Evolutionary conservation across 805 yeast genomes (phyloP), one percentile per base, ranked within the genome.

Genomic region (Ogataea naganishii): DNA sequence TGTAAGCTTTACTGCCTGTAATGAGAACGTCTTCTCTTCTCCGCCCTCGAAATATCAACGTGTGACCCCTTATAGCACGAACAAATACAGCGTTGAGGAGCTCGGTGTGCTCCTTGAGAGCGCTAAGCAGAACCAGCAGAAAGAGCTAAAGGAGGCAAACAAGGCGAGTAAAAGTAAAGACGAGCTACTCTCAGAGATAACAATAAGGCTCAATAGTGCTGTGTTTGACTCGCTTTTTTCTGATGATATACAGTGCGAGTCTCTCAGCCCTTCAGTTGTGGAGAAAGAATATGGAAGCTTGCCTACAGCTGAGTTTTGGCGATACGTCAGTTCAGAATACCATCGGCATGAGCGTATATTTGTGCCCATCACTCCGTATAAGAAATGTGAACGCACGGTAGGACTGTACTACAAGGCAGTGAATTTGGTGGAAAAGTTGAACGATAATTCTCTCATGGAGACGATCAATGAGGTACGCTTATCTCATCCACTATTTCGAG

Each of bases 241-340:
- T 14, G 14, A 25, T 18, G 19, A 34, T 6, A 6, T 17, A 11
- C 5, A 6, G 5, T 11, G 37, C 6, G 19, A 22, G 7, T 31
- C 44, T 3, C 19, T 41, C 5, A 17, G 28, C 1, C 41, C 47
- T 7, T 35, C 44, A 12, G 25, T 21, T 4, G 30, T 43, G 6
- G 33, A 38, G 51, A 30, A 48, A 40, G 18, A 45, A 36, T 15
- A 33, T 38, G 24, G 46, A 15, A 47, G 50, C 11, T 32, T 58
- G 2, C 80, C 80, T 0, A 31, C 65, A 4, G 62, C 78, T 2
- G 49, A 53, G 27, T 78, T 81, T 70, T 57, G 63, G 28, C 53
- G 88, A 24, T 54, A 53, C 12, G 60, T 66, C 5, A 58, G 51
- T 14, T 67, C 80, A 0, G 46, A 44, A 1, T 80, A 75, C 48